phyloP scores from a whole-genome alignment of 768 basidiomycete genomes.

The Rhizopogon vesiculosus region DNA sequence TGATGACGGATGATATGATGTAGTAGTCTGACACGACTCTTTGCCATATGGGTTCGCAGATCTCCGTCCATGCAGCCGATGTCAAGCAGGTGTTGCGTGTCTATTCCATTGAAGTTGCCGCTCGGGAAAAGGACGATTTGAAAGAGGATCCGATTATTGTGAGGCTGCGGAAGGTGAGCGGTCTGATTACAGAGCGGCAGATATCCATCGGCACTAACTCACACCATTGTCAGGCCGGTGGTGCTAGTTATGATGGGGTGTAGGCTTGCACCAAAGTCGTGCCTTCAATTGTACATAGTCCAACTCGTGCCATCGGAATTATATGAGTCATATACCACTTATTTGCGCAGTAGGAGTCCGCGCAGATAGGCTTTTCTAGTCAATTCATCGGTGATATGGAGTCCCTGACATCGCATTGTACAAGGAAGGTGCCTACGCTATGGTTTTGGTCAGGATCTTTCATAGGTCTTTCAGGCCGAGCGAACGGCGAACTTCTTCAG shows the following conservation, averaged over 20 bases:
- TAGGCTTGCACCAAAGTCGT: constrained; percentile 28
- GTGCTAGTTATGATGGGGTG: constrained; percentile 85
- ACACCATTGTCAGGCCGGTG: constrained; percentile 58
- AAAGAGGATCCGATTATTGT: constrained; percentile 83
- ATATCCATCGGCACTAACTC: constrained; percentile 12
- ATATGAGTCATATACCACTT: background rate
- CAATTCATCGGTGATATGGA: background rate
- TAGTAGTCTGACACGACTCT: constrained; percentile 15
- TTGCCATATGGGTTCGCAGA: constrained; percentile 40
- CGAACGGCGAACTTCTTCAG: constrained; percentile 43
- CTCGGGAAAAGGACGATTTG: constrained; percentile 77
- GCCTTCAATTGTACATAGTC: background rate
- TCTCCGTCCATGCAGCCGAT: constrained; percentile 87
- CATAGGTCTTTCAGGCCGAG: constrained; percentile 10
- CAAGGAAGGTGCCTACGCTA: background rate
- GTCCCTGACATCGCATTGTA: background rate
- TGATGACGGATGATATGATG: constrained; percentile 5
- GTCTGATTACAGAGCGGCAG: background rate
- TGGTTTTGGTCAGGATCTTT: background rate
- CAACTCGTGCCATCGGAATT: background rate
- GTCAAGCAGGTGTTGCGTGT: constrained; percentile 77
- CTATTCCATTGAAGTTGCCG: constrained; percentile 87
- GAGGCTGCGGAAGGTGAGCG: constrained; percentile 73
- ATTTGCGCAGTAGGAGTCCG: background rate
- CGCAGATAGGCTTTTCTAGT: background rate